Conservation (phyloP, 2,329 filamentous ascomycete genomes). For the Colletotrichum liriopes region DNA sequence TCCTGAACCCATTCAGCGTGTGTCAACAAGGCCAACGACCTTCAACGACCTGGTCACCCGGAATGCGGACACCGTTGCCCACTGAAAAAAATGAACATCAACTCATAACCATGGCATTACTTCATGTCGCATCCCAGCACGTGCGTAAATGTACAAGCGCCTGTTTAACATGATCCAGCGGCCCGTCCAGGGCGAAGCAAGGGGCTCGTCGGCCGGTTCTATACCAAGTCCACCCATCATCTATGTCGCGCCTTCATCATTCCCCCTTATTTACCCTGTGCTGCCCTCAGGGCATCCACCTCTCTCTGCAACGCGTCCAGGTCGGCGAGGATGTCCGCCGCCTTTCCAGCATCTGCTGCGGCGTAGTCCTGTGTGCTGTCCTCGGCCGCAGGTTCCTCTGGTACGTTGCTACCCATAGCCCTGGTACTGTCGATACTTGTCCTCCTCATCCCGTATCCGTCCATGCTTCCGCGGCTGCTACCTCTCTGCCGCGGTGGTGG, state of each 20-base stretch:
- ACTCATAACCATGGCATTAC: constrained; percentile 43
- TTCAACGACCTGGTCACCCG: not conserved
- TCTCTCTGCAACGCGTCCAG: constrained; percentile 81
- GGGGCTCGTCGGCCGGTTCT: constrained; percentile 16
- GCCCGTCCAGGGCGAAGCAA: constrained; percentile 14
- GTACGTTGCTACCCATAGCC: constrained; percentile 48
- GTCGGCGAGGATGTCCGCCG: constrained; percentile 79
- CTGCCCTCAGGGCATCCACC: constrained; percentile 76
- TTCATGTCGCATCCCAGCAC: constrained; percentile 37
- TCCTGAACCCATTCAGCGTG: not conserved
- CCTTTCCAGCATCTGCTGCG: constrained; percentile 51
- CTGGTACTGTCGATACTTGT: constrained; percentile 52
- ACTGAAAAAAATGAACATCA: not conserved
- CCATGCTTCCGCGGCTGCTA: constrained; percentile 61
- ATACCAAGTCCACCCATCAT: constrained; percentile 29
- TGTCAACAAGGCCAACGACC: not conserved
- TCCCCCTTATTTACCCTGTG: constrained; percentile 49
- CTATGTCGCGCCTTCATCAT: constrained; percentile 33
- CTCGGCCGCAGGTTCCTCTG: constrained; percentile 44
- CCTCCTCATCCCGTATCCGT: constrained; percentile 51
- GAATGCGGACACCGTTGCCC: no score
- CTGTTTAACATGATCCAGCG: constrained; percentile 24
- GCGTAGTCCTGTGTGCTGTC: constrained; percentile 45
- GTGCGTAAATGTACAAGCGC: constrained; percentile 39
- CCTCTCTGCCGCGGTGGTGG: constrained; percentile 64